Base-by-base conservation (phyloP, 139 green algal genomes). In the Volvox africanus region DNA sequence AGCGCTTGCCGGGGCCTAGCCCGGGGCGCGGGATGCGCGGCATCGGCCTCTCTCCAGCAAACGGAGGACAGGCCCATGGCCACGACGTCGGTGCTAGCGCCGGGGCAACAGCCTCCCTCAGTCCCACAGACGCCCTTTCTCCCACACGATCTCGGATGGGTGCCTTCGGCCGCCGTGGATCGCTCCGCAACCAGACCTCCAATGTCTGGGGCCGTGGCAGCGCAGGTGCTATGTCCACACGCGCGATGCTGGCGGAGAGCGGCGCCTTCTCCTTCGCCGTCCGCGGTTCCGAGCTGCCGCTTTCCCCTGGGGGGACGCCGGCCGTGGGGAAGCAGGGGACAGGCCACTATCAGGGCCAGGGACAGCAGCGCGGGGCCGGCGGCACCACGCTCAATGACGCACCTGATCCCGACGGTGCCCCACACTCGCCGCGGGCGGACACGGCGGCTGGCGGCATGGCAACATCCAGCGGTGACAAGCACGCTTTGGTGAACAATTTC, bases 191-290 rank as follows among this genome's bases (percentile, higher is more conserved):
- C 80, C 26, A 67, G 44, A 30, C 55, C 14, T 86, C 80, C 44
- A 86, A 44, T 26, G 6, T 50, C 26, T 73, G 80, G 80, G 50
- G 14, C 24, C 80, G 80, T 26, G 78, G 36, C 78, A 84, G 78
- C 37, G 3, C 77, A n/a, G 24, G 17, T 36, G 1, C 78, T 13
- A 14, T 50, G 28, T 86, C 80, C 13, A 73, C 50, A 9, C 80
- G 80, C 12, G 55, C 80, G 26, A 14, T 61, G 11, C 44, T 86
- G 1, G 80, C 80, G 28, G 80, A 86, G 30, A 61, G 80, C 55
- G 33, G 78, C 78, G 37, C 36, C 78, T 84, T 84, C 78, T 84
- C 78, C 16, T 84, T 84, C 78, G 37, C 37, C 36, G 37, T 81
- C 30, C 75, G 75, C 65, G 65, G 65, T 28, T 24, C 24, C 65